Evolutionary conservation across 352 stramenopile species (phyloP).

Genomic region (Pythium vanterpoolii): DNA sequence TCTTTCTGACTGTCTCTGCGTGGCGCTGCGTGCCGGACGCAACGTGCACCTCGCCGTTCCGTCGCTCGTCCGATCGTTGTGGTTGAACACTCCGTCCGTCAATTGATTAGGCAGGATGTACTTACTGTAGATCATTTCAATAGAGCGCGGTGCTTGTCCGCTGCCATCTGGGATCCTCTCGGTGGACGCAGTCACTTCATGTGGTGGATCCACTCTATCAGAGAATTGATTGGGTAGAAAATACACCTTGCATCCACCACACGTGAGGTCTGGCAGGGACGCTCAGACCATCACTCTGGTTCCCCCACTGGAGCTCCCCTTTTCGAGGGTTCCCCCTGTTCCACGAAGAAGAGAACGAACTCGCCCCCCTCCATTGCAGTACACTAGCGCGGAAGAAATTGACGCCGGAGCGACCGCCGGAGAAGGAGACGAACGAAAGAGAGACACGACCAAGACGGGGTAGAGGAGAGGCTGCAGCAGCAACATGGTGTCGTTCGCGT

Average conservation of each 20-base stretch:
- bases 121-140: constrained; percentile 9
- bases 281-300: constrained; percentile 29
- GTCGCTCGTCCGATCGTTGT: constrained; percentile 14
- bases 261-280: constrained; percentile 8
- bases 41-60: not conserved
- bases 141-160: constrained; percentile 15
- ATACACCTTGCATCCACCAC: constrained; percentile 17
- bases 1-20: not conserved
- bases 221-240: constrained; percentile 17
- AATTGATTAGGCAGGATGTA: constrained; percentile 9
- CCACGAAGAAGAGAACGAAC: constrained; percentile 10
- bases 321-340: not conserved
- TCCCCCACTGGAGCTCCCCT: constrained; percentile 14
- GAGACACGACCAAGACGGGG: not conserved
- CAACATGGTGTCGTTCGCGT: constrained; percentile 88
- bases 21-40: not conserved
- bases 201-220: constrained; percentile 21
- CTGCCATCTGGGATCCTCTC: constrained; percentile 9
- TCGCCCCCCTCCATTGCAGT: constrained; percentile 3
- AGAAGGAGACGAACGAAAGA: not conserved
- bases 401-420: constrained; percentile 12
- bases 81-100: not conserved
- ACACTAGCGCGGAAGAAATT: constrained; percentile 23
- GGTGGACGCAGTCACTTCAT: constrained; percentile 20
- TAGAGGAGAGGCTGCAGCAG: not conserved